Base-by-base conservation (phyloP, 768 basidiomycete species). In the Leucocoprinus leucothites region DNA sequence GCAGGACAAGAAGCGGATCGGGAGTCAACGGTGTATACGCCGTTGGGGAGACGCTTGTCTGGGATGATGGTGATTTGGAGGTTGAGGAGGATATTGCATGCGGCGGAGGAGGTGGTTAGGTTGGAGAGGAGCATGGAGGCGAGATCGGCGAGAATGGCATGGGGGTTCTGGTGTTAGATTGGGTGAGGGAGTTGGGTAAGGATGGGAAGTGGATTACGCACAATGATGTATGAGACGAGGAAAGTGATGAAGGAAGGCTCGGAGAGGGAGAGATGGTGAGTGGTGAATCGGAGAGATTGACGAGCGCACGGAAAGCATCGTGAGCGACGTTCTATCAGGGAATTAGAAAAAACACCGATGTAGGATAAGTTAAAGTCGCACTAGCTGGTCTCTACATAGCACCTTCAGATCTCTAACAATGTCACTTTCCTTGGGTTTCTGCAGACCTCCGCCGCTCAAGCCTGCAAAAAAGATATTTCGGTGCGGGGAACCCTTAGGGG, bases 41-140 rank as follows among this genome's bases (percentile, higher is more conserved):
- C 74, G 47, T 79, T 77, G 13, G 79, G 73, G n/a, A 79, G 72
- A 18, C 73, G 69, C 6, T 72, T 57, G 51, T 78, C 76, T 8
- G 74, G 69, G 16, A 90, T 75, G 43, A 94, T 73, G 2, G 84
- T 71, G 45, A 97, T 78, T 56, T 82, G 82, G 42, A 94, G 72
- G 1, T 75, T 74, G 4, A 93, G 71, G 8, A 98, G 68, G 7
- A 77, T 67, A 9, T 80, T 73, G 60, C 90, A 87, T 51, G 89
- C 80, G 0, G 80, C 70, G 1, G 89, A 77, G 42, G 90, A 85
- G 3, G 89, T 80, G 8, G 93, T 90, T 31, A 97, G 73, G 72
- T 98, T 98, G n/a, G 94, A 96, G 9, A 98, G 79, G 1, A 98
- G 77, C 96, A 98, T 98, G n/a, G 92, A 82, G 2, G 94, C 93